Evolutionary conservation across 257 asterid genomes (phyloP).

Genomic region (Solanum sitiens): DNA sequence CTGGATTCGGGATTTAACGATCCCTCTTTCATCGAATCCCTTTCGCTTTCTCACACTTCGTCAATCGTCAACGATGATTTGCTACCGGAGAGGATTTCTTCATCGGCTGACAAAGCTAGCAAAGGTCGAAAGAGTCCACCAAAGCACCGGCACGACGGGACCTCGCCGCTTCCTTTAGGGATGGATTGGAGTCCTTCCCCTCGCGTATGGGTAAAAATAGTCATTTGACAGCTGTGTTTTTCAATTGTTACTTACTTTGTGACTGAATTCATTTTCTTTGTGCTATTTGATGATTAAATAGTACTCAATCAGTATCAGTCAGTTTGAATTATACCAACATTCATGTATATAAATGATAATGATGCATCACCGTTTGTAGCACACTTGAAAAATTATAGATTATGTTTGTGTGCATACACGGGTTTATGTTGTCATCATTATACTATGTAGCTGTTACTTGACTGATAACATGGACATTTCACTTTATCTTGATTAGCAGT

Average conservation of each 20-base stretch:
- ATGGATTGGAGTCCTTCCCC: slow-evolving; percentile 90
- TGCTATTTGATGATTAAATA: not conserved
- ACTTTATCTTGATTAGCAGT: not conserved
- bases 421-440: not conserved
- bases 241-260: not conserved
- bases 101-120: slow-evolving; percentile 14
- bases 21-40: slow-evolving; percentile 34
- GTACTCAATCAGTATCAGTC: not conserved
- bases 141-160: slow-evolving; percentile 55
- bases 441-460: not conserved
- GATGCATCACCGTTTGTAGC: not conserved
- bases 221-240: not conserved
- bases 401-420: not conserved
- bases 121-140: slow-evolving; percentile 28
- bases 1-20: slow-evolving; percentile 42
- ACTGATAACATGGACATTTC: not conserved
- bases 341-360: not conserved
- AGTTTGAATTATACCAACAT: not conserved
- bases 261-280: not conserved
- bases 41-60: slow-evolving; percentile 23
- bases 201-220: slow-evolving; percentile 36
- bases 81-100: slow-evolving; percentile 14
- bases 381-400: not conserved
- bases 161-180: slow-evolving; percentile 78
- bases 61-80: slow-evolving; percentile 6